phyloP scores from a whole-genome alignment of 305 asterid genomes.

The Rubia balearica region DNA sequence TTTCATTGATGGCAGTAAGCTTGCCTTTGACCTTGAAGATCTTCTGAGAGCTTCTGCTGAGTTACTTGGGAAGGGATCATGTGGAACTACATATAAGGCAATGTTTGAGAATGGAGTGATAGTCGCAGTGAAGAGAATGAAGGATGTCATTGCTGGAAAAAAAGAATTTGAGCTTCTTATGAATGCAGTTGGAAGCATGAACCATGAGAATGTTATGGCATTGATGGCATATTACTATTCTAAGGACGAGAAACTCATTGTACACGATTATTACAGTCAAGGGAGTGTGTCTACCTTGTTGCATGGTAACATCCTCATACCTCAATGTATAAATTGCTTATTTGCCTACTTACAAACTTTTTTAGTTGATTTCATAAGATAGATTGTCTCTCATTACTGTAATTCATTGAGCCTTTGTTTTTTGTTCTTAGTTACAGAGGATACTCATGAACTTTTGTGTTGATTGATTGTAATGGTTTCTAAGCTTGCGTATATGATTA shows the following conservation, averaged over 20 bases:
- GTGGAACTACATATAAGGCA: slow-evolving; percentile 50
- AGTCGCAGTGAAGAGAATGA: slow-evolving; percentile 52
- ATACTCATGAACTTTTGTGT: too few relatives aligned
- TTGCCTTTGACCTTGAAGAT: slow-evolving; percentile 60
- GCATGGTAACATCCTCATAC: slow-evolving; percentile 32
- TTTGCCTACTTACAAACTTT: too few relatives aligned
- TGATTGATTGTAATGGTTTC: too few relatives aligned
- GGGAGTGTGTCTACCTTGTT: slow-evolving; percentile 46
- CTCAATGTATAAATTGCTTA: too few relatives aligned
- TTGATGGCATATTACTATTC: slow-evolving; percentile 56
- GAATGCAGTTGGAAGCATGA: slow-evolving; percentile 43
- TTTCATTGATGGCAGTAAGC: slow-evolving; percentile 44
- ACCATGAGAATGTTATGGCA: slow-evolving; percentile 50
- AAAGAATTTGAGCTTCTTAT: slow-evolving; percentile 54
- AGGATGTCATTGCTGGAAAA: slow-evolving; percentile 38
- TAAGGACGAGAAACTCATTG: slow-evolving; percentile 54
- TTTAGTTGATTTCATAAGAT: too few relatives aligned
- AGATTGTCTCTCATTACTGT: too few relatives aligned
- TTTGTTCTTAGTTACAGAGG: too few relatives aligned
- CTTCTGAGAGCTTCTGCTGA: slow-evolving; percentile 62
- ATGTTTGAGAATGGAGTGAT: slow-evolving; percentile 47
- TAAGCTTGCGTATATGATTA: too few relatives aligned
- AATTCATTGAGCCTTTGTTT: too few relatives aligned
- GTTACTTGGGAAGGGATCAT: slow-evolving; percentile 68
- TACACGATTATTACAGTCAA: slow-evolving; percentile 41